Conservation (phyloP, 352 stramenopile species). For the Pythium phragmitis region DNA sequence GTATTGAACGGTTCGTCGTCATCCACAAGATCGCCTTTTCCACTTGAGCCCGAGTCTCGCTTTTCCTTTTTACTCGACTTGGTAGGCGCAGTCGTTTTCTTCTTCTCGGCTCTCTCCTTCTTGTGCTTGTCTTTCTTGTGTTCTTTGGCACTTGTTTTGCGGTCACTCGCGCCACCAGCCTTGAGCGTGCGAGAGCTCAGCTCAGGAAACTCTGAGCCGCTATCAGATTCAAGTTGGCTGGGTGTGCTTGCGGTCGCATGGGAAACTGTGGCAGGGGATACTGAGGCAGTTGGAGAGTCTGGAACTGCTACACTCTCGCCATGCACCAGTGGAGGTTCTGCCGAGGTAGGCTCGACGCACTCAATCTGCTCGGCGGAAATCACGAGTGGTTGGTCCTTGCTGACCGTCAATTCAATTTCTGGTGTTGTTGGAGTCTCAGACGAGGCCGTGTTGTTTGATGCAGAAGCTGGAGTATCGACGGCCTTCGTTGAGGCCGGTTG, state of each 20-base stretch:
- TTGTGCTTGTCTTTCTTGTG: constrained; percentile 56
- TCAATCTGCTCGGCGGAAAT: neutral
- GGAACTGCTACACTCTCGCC: neutral
- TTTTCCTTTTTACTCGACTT: constrained; percentile 59
- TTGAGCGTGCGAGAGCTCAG: neutral
- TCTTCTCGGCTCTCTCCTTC: constrained; percentile 61
- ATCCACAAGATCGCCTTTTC: constrained; percentile 35
- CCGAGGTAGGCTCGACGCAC: neutral
- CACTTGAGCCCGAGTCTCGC: constrained; percentile 36
- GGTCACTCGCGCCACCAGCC: constrained; percentile 24
- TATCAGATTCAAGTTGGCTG: constrained; percentile 16
- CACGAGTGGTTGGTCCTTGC: neutral
- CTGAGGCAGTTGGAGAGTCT: neutral
- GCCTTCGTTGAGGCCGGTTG: neutral
- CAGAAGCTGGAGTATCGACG: neutral
- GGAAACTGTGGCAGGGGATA: neutral
- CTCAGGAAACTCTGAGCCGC: constrained; percentile 23
- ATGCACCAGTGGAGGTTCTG: neutral
- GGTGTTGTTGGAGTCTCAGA: neutral
- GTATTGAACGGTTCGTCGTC: constrained; percentile 27
- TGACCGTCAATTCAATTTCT: neutral
- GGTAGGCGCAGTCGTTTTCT: constrained; percentile 20
- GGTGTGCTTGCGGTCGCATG: neutral
- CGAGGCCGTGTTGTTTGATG: neutral
- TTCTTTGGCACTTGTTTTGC: constrained; percentile 38